These are phyloP conservation scores for Candolleomyces efflorescens DNA, from an alignment of 768 basidiomycete species.

Conservation along the genomic window DNA sequence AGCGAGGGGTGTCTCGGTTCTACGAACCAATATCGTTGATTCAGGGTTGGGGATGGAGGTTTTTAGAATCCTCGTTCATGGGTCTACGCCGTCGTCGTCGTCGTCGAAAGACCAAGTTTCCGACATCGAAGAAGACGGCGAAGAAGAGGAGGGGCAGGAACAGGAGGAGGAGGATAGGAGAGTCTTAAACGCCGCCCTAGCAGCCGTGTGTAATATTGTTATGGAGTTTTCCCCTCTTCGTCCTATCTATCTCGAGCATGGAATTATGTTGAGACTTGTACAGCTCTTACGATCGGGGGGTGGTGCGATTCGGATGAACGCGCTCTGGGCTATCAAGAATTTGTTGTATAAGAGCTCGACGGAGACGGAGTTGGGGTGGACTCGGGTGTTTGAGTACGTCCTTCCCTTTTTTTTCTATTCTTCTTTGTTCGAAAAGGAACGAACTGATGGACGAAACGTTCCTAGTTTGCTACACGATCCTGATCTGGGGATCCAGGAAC, in stretches of 20 bases:
- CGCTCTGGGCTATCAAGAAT: conserved; percentile 88
- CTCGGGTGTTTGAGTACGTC: conserved; percentile 49
- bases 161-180: conserved; percentile 57
- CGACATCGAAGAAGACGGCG: too few relatives aligned
- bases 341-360: conserved; percentile 58
- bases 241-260: conserved; percentile 58
- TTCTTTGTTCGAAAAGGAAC: too few relatives aligned
- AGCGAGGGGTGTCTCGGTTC: conserved; percentile 70
- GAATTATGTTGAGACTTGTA: conserved; percentile 61
- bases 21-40: conserved; percentile 84
- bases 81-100: too few relatives aligned
- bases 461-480: conserved; percentile 51
- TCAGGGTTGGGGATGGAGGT: conserved; percentile 72
- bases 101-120: neutral
- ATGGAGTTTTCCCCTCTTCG: conserved; percentile 82
- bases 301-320: conserved; percentile 56
- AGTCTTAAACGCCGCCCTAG: conserved; percentile 66
- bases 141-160: too few relatives aligned
- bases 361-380: conserved; percentile 74
- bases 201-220: conserved; percentile 81
- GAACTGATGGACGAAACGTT: neutral
- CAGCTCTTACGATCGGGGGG: conserved; percentile 48
- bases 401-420: neutral
- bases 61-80: conserved; percentile 48
- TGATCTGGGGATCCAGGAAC: conserved; percentile 59